Evolutionary conservation across 768 basidiomycete species (phyloP).

Genomic region (Kockovaella imperatae): DNA sequence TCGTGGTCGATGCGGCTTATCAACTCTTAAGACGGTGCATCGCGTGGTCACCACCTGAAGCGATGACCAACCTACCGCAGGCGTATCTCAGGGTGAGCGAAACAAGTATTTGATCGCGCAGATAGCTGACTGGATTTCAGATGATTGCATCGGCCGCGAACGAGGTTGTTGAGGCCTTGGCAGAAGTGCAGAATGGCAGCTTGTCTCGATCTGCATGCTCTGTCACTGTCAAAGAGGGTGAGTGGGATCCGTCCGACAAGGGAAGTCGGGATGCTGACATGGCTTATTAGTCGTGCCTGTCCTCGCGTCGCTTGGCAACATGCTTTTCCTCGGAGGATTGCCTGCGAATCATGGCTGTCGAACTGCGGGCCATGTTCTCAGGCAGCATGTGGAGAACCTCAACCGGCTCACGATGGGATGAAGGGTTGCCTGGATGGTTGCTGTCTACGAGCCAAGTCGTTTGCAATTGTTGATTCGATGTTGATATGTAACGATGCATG

Average conservation of each 20-base stretch:
- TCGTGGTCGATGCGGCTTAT: conserved; percentile 10
- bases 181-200: background rate
- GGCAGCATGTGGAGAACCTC: background rate
- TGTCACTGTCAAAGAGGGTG: background rate
- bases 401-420: background rate
- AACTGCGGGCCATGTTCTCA: background rate
- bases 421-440: background rate
- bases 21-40: conserved; percentile 12
- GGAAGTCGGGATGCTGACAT: no score
- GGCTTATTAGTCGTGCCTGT: background rate
- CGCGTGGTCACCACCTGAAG: conserved; percentile 9
- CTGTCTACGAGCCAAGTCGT: background rate
- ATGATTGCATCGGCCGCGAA: background rate
- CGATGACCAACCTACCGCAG: conserved; percentile 13
- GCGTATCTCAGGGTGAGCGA: conserved; percentile 11
- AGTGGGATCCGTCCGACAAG: no score
- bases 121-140: background rate
- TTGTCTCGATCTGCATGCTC: background rate
- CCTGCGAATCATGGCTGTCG: background rate
- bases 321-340: background rate
- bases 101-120: background rate
- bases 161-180: background rate
- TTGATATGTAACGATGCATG: background rate
- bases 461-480: no score
- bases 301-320: background rate